Base-by-base conservation (phyloP, 139 green algal species). In the Trebouxia sp. region DNA sequence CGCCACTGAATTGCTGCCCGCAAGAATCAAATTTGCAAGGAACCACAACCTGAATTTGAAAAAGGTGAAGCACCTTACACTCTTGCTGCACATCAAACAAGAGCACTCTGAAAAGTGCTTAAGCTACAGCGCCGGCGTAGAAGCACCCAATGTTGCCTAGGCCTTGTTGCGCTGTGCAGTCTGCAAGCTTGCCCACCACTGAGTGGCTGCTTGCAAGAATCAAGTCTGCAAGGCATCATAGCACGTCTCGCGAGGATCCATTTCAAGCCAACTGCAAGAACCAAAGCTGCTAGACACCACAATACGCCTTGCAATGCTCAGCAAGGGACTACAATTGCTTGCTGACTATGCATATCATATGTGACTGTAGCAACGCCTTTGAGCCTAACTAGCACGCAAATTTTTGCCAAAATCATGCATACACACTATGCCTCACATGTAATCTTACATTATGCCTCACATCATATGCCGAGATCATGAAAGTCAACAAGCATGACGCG, bases 61-160 rank as follows among this genome's bases (percentile, higher is more conserved):
- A n/a, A n/a, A n/a, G n/a, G n/a, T n/a, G n/a, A n/a, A n/a, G n/a
- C n/a, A n/a, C n/a, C n/a, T n/a, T n/a, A n/a, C 87, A 86, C 91
- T 93, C 7, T 75, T 77, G 43, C 58, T 80, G 79, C 93, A 95
- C 1, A 88, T 14, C 12, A 12, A 90, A 30, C 66, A 96, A 86
- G 17, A 89, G 77, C 32, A 89, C 10, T 1, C 81, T 82, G 0
- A 90, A 87, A 28, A 91, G 69, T 14, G 81, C 65, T 30, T 84
- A 88, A 0, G 92, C 91, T 3, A 62, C 70, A 20, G 85, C 88
- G 37, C 91, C 92, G 28, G 91, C 92, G 28, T 76, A 82, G 81
- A 96, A 96, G 87, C 92, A 96, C 39, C 92, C 92, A 12, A 93
- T 86, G 75, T 94, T 93, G 55, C 92, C 92, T 14, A 55, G 51